A percentile compares a stretch with the other conserved stretches of the same genome.
These are phyloP conservation scores for Fusarium caatingaense DNA, from an alignment of 2,329 filamentous ascomycete genomes.

Conservation along the genomic window DNA sequence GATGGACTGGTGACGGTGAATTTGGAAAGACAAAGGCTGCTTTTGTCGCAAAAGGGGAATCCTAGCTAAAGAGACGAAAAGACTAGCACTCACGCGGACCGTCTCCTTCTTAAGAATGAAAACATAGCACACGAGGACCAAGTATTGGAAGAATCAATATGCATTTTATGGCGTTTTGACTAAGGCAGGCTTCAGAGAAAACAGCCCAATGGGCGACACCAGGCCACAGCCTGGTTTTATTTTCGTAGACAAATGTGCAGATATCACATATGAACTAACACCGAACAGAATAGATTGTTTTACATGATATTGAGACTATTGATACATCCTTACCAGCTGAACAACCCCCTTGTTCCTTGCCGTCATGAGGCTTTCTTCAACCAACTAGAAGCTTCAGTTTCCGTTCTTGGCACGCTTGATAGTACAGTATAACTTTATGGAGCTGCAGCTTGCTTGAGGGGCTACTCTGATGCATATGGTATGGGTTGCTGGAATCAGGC, in stretches of 20 bases:
- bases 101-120: not conserved
- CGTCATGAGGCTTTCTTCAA: not conserved
- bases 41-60: not conserved
- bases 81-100: not conserved
- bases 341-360: not conserved
- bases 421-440: not conserved
- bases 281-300: not conserved
- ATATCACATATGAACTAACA: not conserved
- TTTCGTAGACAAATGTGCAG: not conserved
- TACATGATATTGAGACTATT: not conserved
- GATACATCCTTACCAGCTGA: not conserved
- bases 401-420: not conserved
- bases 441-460: not conserved
- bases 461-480: too few relatives aligned
- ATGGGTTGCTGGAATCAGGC: not conserved
- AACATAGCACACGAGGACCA: not conserved
- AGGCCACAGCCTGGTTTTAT: not conserved
- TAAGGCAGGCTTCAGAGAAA: not conserved
- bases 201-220: not conserved
- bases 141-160: not conserved
- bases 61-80: not conserved
- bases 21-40: not conserved
- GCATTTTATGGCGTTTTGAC: not conserved
- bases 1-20: not conserved
- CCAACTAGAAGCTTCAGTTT: not conserved